These are phyloP conservation scores for Xylariaceae sp. DNA, from an alignment of 2,329 filamentous ascomycete species.

Conservation along the genomic window DNA sequence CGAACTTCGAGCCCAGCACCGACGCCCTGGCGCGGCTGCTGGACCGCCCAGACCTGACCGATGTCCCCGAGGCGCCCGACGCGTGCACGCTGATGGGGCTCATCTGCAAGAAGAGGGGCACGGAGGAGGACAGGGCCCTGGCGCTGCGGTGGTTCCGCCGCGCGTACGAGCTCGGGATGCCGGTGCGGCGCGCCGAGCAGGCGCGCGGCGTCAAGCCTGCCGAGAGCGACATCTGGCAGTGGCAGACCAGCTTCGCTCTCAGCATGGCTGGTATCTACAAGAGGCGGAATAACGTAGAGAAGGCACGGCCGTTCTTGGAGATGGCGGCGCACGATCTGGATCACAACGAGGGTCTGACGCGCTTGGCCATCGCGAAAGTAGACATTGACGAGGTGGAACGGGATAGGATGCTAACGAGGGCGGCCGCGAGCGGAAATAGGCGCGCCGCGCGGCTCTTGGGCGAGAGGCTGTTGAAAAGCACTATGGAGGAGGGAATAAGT, in stretches of 20 bases:
- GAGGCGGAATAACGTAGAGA: constrained; percentile 13
- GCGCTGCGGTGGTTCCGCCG: constrained; percentile 27
- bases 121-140: constrained; percentile 10
- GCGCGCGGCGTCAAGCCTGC: background rate
- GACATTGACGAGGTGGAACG: constrained; percentile 24
- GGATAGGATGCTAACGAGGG: constrained; percentile 22
- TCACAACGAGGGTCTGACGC: constrained; percentile 1
- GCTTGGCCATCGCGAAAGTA: constrained; percentile 18
- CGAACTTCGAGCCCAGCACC: constrained; percentile 13
- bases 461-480: constrained; percentile 10
- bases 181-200: background rate
- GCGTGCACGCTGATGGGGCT: constrained; percentile 33
- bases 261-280: constrained; percentile 25
- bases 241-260: constrained; percentile 29
- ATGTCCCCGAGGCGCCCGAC: constrained; percentile 23
- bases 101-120: constrained; percentile 14
- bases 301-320: constrained; percentile 18
- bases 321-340: constrained; percentile 28
- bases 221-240: constrained; percentile 27
- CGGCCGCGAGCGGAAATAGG: constrained; percentile 25
- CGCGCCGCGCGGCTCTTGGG: constrained; percentile 25
- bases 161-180: constrained; percentile 14
- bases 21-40: constrained; percentile 15
- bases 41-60: constrained; percentile 18
- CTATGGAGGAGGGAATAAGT: constrained; percentile 8